Conservation (phyloP, 2,329 filamentous ascomycete genomes). For the Endocalyx cinctus region DNA sequence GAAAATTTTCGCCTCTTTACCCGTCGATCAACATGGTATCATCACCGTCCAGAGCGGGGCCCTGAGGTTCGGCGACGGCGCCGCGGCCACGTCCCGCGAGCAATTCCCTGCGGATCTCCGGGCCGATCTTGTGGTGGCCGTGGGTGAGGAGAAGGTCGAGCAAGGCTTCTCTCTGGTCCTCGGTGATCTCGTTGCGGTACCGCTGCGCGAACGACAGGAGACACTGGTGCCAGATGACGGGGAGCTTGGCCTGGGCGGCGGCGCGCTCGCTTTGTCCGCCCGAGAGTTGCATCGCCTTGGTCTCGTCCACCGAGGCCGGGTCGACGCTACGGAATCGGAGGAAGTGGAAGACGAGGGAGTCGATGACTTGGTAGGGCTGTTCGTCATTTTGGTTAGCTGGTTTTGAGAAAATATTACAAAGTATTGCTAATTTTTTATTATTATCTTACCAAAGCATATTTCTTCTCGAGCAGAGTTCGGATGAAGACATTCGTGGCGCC, state of each 20-base stretch:
- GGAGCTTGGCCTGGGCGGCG: constrained; percentile 56
- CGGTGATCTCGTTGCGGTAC: constrained; percentile 93
- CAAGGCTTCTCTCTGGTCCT: constrained; percentile 87
- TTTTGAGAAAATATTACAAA: too few relatives aligned
- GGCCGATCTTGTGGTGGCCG: constrained; percentile 83
- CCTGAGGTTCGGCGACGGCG: constrained; percentile 58
- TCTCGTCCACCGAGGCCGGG: constrained; percentile 48
- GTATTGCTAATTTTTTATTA: too few relatives aligned
- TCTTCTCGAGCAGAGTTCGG: constrained; percentile 88
- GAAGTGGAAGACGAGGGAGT: constrained; percentile 95
- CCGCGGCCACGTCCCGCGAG: constrained; percentile 84
- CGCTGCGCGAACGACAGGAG: constrained; percentile 87
- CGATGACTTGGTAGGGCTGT: constrained; percentile 73
- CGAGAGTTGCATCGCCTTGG: constrained; percentile 49
- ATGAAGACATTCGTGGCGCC: constrained; percentile 96
- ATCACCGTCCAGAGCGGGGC: constrained; percentile 62
- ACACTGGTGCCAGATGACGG: constrained; percentile 95
- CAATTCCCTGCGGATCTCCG: constrained; percentile 84
- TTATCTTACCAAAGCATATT: constrained; percentile 88
- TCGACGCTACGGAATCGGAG: constrained; percentile 76
- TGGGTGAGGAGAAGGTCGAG: constrained; percentile 80
- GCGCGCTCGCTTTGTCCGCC: not conserved
- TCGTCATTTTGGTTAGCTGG: not conserved
- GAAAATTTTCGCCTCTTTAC: too few relatives aligned
- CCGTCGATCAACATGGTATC: constrained; percentile 90